Percentiles rank a stretch among this genome's conserved stretches.
These are phyloP conservation scores for Talaromyces marneffei DNA, from an alignment of 2,329 filamentous ascomycete species.

Conservation along the genomic window DNA sequence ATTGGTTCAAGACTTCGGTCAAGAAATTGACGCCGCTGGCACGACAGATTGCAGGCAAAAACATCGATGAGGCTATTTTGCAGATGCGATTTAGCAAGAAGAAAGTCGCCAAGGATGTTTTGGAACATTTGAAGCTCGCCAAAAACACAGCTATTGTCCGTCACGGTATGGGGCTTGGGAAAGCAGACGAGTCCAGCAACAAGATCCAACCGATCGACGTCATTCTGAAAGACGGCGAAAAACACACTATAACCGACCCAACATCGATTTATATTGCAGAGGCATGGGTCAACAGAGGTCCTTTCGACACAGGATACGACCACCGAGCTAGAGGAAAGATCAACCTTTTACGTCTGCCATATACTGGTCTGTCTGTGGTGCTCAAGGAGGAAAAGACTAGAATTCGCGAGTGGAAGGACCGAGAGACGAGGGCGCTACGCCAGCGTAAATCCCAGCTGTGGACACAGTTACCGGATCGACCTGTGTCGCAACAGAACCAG, in stretches of 20 bases:
- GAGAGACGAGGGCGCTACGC: constrained; percentile 70
- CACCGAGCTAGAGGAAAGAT: constrained; percentile 71
- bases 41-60: constrained; percentile 85
- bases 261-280: constrained; percentile 85
- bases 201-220: constrained; percentile 51
- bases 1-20: constrained; percentile 71
- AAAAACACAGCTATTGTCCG: constrained; percentile 72
- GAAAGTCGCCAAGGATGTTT: constrained; percentile 76
- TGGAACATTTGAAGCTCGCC: constrained; percentile 72
- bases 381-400: constrained; percentile 92
- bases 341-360: constrained; percentile 62
- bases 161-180: constrained; percentile 73
- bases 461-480: constrained; percentile 81
- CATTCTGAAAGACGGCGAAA: constrained; percentile 67
- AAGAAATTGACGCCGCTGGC: constrained; percentile 89
- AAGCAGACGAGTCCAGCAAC: constrained; percentile 17
- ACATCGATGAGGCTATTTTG: constrained; percentile 83
- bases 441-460: constrained; percentile 70
- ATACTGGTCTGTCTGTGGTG: constrained; percentile 70
- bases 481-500: constrained; percentile 75
- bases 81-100: constrained; percentile 97
- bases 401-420: constrained; percentile 72
- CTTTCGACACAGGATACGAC: constrained; percentile 56
- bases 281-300: constrained; percentile 82
- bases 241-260: constrained; percentile 64